These are phyloP conservation scores for Annona squamosa DNA, from an alignment of 164 flowering plant genomes.

Conservation along the genomic window DNA sequence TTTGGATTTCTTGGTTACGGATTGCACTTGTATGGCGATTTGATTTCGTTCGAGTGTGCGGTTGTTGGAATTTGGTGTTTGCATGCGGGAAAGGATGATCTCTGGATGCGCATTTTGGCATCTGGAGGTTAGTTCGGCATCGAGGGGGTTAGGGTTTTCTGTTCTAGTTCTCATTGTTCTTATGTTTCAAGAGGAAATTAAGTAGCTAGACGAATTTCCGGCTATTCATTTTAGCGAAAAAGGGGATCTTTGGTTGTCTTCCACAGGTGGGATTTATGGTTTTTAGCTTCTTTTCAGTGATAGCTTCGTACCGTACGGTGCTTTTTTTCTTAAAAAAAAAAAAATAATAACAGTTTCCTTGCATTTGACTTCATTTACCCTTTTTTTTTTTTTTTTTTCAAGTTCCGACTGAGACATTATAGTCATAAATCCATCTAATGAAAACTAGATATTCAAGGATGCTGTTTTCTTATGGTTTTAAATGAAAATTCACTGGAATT, in stretches of 20 bases:
- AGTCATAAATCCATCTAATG: neutral
- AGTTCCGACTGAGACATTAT: too few species aligned
- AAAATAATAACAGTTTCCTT: neutral
- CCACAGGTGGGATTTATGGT: constrained; percentile 6
- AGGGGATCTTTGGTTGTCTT: neutral
- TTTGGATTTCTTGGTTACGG: neutral
- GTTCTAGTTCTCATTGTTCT: neutral
- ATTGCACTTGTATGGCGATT: neutral
- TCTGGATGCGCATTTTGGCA: neutral
- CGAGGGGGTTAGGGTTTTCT: neutral
- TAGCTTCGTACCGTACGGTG: neutral
- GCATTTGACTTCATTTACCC: neutral
- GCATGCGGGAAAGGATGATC: too few species aligned
- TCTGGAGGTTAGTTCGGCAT: neutral
- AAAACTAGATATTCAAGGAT: neutral
- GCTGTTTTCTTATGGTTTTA: neutral
- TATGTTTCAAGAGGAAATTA: neutral
- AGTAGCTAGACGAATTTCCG: too few species aligned
- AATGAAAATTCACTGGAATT: neutral
- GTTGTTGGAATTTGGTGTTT: too few species aligned
- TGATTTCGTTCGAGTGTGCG: neutral
- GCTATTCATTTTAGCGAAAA: neutral
- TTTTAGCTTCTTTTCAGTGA: neutral
- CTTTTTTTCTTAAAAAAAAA: neutral
- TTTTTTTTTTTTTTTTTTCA: too few species aligned